Conservation (phyloP, 225 moss, liverwort and hornwort genomes). For the Lunularia cruciata region DNA sequence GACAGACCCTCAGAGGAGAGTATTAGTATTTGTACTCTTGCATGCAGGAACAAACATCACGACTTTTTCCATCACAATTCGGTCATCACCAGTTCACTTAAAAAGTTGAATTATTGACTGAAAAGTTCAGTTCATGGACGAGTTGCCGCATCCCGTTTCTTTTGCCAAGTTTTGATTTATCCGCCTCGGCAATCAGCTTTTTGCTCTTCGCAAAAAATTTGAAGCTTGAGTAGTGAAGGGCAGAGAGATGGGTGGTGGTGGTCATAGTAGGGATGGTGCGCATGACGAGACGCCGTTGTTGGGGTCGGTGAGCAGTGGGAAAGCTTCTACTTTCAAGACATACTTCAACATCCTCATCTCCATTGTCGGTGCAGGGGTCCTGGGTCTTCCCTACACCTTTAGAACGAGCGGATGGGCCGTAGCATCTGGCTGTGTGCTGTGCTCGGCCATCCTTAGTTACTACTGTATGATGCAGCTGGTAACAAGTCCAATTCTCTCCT, state of each 20-base stretch:
- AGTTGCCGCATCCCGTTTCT: too few relatives aligned
- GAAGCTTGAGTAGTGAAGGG: too few relatives aligned
- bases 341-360: conserved; percentile 91
- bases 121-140: too few relatives aligned
- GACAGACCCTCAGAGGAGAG: too few relatives aligned
- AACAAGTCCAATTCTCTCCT: neutral
- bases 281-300: conserved; percentile 73
- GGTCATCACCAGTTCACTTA: too few relatives aligned
- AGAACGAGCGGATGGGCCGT: conserved; percentile 71
- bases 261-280: conserved; percentile 22
- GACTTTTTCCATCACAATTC: too few relatives aligned
- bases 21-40: too few relatives aligned
- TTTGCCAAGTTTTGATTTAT: too few relatives aligned
- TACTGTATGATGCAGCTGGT: conserved; percentile 96
- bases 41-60: too few relatives aligned
- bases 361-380: conserved; percentile 81
- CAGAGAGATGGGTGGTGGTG: conserved; percentile 21
- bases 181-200: too few relatives aligned
- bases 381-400: conserved; percentile 85
- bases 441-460: conserved; percentile 66
- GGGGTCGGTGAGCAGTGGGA: conserved; percentile 31
- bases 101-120: too few relatives aligned
- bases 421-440: conserved; percentile 44
- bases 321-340: conserved; percentile 59
- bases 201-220: too few relatives aligned